phyloP scores from a whole-genome alignment of 1,139 yeast genomes.

The Kodamaea anthophila region DNA sequence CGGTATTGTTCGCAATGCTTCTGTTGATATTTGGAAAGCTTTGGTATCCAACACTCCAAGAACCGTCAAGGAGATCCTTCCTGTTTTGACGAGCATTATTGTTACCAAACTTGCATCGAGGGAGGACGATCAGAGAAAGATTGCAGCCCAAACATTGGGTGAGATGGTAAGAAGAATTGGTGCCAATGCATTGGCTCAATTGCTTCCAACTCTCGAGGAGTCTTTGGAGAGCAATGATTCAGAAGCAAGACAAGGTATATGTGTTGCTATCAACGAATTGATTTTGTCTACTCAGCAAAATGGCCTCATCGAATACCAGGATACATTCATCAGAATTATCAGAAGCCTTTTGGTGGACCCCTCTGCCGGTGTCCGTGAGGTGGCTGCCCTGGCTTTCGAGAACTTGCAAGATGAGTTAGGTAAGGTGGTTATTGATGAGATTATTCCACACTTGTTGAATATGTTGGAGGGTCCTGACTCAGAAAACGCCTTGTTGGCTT shows the following conservation, averaged over 20 bases:
- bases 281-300: slow-evolving; percentile 67
- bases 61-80: slow-evolving; percentile 89
- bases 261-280: slow-evolving; percentile 86
- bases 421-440: slow-evolving; percentile 77
- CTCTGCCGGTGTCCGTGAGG: slow-evolving; percentile 69
- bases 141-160: slow-evolving; percentile 92
- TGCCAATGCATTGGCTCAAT: slow-evolving; percentile 73
- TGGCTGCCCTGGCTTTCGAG: slow-evolving; percentile 91
- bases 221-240: slow-evolving; percentile 59
- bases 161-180: slow-evolving; percentile 96
- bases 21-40: slow-evolving; percentile 97
- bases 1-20: slow-evolving; percentile 80
- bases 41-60: slow-evolving; percentile 93
- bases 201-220: slow-evolving; percentile 78
- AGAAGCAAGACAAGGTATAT: slow-evolving; percentile 91
- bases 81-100: slow-evolving; percentile 73
- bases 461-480: slow-evolving; percentile 64
- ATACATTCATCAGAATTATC: slow-evolving; percentile 64
- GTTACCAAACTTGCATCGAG: slow-evolving; percentile 77
- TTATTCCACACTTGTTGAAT: slow-evolving; percentile 75
- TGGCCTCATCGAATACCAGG: slow-evolving; percentile 60
- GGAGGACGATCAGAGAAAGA: slow-evolving; percentile 72
- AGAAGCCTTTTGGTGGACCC: slow-evolving; percentile 75
- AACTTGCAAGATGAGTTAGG: slow-evolving; percentile 78
- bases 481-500: slow-evolving; percentile 77